Percentiles rank a stretch among this genome's conserved stretches.
Conservation (phyloP, 306 rosid genomes). For the Medicago ruthenica region DNA sequence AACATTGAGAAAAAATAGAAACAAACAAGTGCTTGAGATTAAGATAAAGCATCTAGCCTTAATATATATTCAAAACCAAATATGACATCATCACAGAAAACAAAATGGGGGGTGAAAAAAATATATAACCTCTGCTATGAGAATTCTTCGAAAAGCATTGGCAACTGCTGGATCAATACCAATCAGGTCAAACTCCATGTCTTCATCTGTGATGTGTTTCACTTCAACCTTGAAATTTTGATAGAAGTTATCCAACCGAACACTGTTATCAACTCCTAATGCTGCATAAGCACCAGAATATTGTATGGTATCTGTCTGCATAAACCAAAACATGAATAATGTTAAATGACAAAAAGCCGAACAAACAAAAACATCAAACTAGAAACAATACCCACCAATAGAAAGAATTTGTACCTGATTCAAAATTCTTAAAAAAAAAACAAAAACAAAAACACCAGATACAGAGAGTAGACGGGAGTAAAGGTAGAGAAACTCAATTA, state of each 20-base stretch:
- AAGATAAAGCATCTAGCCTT: constrained; percentile 1
- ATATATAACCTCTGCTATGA: constrained; percentile 81
- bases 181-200: constrained; percentile 90
- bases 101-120: neutral
- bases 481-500: neutral
- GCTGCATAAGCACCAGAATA: constrained; percentile 85
- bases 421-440: neutral
- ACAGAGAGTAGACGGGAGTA: neutral
- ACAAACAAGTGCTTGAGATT: neutral
- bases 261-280: constrained; percentile 71
- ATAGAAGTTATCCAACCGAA: constrained; percentile 67
- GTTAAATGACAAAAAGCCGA: constrained; percentile 10
- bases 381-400: neutral
- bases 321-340: constrained; percentile 38
- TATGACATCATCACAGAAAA: neutral
- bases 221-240: constrained; percentile 83
- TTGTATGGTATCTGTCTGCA: constrained; percentile 85
- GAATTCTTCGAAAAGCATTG: constrained; percentile 92
- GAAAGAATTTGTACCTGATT: neutral
- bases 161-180: constrained; percentile 95
- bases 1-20: neutral
- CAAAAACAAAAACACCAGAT: neutral
- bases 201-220: constrained; percentile 56
- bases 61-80: constrained; percentile 20
- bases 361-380: neutral